Percentiles rank a stretch among this genome's conserved stretches.
These are phyloP conservation scores for Datura wrightii DNA, from an alignment of 257 asterid genomes.

Conservation along the genomic window DNA sequence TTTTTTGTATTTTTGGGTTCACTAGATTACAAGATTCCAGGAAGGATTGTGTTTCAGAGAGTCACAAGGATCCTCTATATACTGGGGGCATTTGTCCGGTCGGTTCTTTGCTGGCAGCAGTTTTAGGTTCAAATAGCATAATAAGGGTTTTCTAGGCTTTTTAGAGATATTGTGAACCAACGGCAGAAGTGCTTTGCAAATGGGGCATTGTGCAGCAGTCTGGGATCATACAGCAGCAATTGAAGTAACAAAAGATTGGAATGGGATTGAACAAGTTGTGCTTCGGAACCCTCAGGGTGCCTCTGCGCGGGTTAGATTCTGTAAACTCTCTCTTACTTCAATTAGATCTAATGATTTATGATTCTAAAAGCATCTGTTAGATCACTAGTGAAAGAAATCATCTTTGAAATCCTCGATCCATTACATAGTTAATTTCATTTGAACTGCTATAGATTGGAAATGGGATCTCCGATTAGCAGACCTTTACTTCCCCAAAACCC, in stretches of 20 bases:
- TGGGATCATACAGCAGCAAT: constrained; percentile 76
- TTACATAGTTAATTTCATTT: not conserved
- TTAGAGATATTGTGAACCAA: constrained; percentile 35
- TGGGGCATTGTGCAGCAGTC: constrained; percentile 88
- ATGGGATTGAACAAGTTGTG: constrained; percentile 84
- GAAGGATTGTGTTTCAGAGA: constrained; percentile 17
- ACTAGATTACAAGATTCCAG: constrained; percentile 20
- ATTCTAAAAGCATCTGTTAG: constrained; percentile 23
- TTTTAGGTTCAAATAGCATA: constrained; percentile 33
- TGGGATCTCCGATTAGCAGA: not conserved
- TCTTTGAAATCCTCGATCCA: not conserved
- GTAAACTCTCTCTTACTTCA: constrained; percentile 29
- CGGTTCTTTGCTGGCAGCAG: not conserved
- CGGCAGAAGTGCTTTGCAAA: constrained; percentile 38
- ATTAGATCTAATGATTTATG: constrained; percentile 21
- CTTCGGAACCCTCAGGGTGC: constrained; percentile 88
- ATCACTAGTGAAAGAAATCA: constrained; percentile 20
- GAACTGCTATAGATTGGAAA: not conserved
- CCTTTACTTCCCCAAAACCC: not conserved
- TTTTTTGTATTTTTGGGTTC: not conserved
- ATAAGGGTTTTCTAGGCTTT: constrained; percentile 34
- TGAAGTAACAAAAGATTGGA: constrained; percentile 80
- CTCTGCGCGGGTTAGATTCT: constrained; percentile 73
- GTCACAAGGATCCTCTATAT: not conserved
- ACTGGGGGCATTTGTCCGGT: constrained; percentile 18